Evolutionary conservation across 2,329 filamentous ascomycete species (phyloP).

Genomic region (Fusarium abutilonis): DNA sequence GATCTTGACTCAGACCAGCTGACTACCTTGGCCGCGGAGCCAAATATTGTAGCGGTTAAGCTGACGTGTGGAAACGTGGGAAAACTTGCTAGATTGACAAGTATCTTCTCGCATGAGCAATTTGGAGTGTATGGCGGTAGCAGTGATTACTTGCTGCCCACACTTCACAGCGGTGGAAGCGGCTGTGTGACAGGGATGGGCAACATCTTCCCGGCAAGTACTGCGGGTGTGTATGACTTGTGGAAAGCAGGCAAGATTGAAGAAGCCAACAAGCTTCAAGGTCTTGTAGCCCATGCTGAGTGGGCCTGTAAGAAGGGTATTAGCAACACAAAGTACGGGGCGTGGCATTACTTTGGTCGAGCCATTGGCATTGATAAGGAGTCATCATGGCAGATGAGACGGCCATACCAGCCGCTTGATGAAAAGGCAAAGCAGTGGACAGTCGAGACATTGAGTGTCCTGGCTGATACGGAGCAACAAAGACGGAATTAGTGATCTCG

Average conservation of each 20-base stretch:
- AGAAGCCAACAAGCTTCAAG: slow-evolving; percentile 54
- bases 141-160: slow-evolving; percentile 56
- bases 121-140: slow-evolving; percentile 58
- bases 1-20: slow-evolving; percentile 72
- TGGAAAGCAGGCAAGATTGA: slow-evolving; percentile 52
- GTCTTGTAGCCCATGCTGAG: slow-evolving; percentile 57
- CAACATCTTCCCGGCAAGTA: slow-evolving; percentile 58
- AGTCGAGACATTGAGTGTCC: slow-evolving; percentile 52
- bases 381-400: slow-evolving; percentile 54
- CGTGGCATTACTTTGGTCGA: slow-evolving; percentile 55
- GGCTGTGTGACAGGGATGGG: slow-evolving; percentile 59
- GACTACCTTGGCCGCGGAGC: slow-evolving; percentile 66
- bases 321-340: slow-evolving; percentile 58
- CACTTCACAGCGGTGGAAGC: slow-evolving; percentile 52
- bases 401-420: slow-evolving; percentile 54
- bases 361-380: slow-evolving; percentile 50
- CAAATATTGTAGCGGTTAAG: slow-evolving; percentile 75
- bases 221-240: slow-evolving; percentile 53
- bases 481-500: neutral
- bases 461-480: slow-evolving; percentile 49
- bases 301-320: slow-evolving; percentile 62
- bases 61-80: slow-evolving; percentile 75
- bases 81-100: slow-evolving; percentile 69
- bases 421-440: slow-evolving; percentile 56
- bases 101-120: slow-evolving; percentile 50